phyloP scores from a whole-genome alignment of 306 rosid species.

The Citrullus mucosospermus region DNA sequence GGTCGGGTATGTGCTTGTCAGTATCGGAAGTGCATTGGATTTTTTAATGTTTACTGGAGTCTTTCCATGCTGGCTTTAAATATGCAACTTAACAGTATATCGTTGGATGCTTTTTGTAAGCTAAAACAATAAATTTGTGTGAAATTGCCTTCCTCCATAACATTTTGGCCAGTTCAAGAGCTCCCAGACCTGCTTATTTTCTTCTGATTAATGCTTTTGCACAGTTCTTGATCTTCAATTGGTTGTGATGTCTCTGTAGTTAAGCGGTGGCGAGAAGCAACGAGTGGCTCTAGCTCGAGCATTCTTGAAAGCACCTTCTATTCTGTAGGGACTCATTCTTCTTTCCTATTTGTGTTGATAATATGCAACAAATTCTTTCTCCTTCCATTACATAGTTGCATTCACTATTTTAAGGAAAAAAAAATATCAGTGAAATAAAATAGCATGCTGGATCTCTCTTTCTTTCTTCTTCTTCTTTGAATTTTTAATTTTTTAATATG shows the following conservation, averaged over 20 bases:
- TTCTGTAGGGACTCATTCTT: conserved; percentile 45
- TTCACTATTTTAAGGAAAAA: neutral
- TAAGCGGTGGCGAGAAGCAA: conserved; percentile 98
- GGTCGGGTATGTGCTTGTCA: neutral
- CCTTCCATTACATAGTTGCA: neutral
- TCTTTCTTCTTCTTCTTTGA: neutral
- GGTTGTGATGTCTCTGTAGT: conserved; percentile 34
- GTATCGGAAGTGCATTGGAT: neutral
- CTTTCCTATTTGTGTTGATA: neutral
- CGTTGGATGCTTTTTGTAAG: neutral
- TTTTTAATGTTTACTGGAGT: neutral
- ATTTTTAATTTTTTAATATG: neutral
- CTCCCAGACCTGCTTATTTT: neutral
- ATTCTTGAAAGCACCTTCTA: conserved; percentile 85
- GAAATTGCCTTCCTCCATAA: neutral
- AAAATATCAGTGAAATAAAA: neutral
- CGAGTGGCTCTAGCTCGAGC: conserved; percentile 97
- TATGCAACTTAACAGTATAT: neutral
- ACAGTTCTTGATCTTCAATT: conserved; percentile 9
- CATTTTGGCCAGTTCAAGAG: neutral
- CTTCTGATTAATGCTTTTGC: neutral
- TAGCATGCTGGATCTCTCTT: neutral
- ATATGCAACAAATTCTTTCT: neutral
- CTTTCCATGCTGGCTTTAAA: neutral
- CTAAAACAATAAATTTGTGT: neutral